These are phyloP conservation scores for Fulvia fulva DNA, from an alignment of 2,329 filamentous ascomycete genomes.

Conservation along the genomic window DNA sequence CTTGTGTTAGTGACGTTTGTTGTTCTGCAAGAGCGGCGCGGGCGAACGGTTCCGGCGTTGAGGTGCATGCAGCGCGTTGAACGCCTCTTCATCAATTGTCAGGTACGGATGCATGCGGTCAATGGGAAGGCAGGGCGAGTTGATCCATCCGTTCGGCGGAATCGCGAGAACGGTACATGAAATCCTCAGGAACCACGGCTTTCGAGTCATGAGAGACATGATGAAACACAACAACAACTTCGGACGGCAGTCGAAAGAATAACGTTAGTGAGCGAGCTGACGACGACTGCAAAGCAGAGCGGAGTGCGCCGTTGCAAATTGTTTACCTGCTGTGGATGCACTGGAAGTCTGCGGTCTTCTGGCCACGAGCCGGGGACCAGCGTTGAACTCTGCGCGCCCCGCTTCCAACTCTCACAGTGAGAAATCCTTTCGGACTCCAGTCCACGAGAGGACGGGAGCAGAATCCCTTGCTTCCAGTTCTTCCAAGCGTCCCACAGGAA, in stretches of 20 bases:
- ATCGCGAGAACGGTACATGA: not conserved
- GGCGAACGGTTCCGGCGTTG: conserved; percentile 6
- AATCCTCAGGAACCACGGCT: not conserved
- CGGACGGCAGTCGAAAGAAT: not conserved
- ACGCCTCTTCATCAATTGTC: not conserved
- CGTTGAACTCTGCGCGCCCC: not conserved
- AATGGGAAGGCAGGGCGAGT: not conserved
- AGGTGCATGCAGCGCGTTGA: not conserved
- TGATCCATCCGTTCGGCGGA: not conserved
- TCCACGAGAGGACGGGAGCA: not conserved
- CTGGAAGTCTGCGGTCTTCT: not conserved
- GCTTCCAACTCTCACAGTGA: not conserved
- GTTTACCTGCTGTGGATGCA: not conserved
- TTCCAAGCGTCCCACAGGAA: not conserved
- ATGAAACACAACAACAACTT: not conserved
- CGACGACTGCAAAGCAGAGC: not conserved
- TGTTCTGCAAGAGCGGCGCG: conserved; percentile 8
- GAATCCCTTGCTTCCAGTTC: not conserved
- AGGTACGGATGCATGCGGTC: not conserved
- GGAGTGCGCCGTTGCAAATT: not conserved
- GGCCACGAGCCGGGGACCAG: not conserved
- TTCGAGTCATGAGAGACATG: not conserved
- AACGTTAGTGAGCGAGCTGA: not conserved
- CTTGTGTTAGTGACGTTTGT: conserved; percentile 1
- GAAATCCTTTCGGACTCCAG: not conserved